Evolutionary conservation across 1,284 basidiomycete genomes (phyloP), one percentile per base, ranked within the genome.

Genomic region (Moniliella sp.): DNA sequence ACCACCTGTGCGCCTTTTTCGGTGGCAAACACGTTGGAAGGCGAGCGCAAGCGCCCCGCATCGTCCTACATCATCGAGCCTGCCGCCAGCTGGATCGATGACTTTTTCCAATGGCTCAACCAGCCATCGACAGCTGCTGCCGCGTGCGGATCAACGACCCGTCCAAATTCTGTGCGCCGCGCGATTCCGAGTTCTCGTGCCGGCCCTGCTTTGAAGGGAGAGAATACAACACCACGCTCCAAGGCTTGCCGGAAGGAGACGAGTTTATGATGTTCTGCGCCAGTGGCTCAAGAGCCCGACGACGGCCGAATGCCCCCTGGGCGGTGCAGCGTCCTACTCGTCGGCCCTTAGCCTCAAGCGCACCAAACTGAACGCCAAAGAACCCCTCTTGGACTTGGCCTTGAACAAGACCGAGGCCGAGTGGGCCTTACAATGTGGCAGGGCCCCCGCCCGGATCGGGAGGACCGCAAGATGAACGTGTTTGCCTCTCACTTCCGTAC

Each of bases 71-170:
- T 97, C 37, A 74, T 81, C 5, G 76, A 86, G 52, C 86, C 88
- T 3, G 42, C 51, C 16, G 46, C 44, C 34, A 41, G 39, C 13
- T 63, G n/a, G n/a, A n/a, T 64, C 39, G 62, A 97, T 61, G 84
- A 94, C 62, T 93, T 84, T 64, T 94, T 36, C 72, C 74, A 38
- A 94, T 84, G 84, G 73, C 91, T n/a, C n/a, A 15, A 79, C 94
- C 54, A 0, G 66, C 68, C 4, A 73, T 82, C 45, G 78, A 81
- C 38, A 67, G 69, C 27, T 94, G 88, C 57, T 97, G 88, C 57
- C 73, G 86, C n/a, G 80, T 94, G 15, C 72, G 75, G 36, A 79
- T 72, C 50, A 62, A 66, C 5, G 67, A 88, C 51, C 73, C 76
- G 0, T 62, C 62, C 9, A 63, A 69, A n/a, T 94, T n/a, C 93